Evolutionary conservation across 2,329 filamentous ascomycete genomes (phyloP), one percentile per base, ranked within the genome.

Genomic region (Curvularia verruculosa): DNA sequence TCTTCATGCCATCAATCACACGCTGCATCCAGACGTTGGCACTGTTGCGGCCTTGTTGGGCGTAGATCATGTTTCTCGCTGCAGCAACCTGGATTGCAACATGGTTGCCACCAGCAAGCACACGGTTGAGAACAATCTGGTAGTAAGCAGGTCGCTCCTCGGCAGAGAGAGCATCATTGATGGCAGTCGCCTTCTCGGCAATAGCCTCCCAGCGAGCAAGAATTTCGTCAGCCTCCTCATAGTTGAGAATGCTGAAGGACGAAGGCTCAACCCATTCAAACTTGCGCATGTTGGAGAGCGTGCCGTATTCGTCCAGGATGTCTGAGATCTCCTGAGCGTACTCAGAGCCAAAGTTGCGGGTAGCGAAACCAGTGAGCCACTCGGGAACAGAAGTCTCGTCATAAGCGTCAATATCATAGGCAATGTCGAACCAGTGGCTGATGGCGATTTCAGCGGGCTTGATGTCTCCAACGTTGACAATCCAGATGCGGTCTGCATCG

Each of bases 391-490:
- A 85, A 45, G 84, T 80, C 49, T 83, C 80, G n/a, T 81, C 79
- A 81, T 84, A 88, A 1, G 76, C 69, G 19, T 82, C 75, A 21
- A 84, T 82, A 66, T 90, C 84, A 69, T 90, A 90, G 1, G 86
- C 88, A 58, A 90, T 79, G 61, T 89, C 87, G 60, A 90, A 78
- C 76, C 87, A 89, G 72, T 89, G 87, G 67, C 80, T 85, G 68
- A 89, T 85, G 19, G 87, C 86, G 15, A 89, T 80, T 76, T 89
- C 85, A 45, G 86, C 78, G 0, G 84, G 84, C 74, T 89, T 89
- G 59, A 89, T 79, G 66, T 89, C 87, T 39, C 86, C 87, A 19
- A 89, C 84, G 60, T 89, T 89, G 63, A 88, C 85, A 41, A 89
- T 81, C 87, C 86, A 89, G 59, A 89, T 86, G 18, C 83, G 78